Percentiles rank a stretch among this genome's conserved stretches.
Evolutionary conservation across 768 basidiomycete species (phyloP).

Genomic region (Lactifluus volemus): DNA sequence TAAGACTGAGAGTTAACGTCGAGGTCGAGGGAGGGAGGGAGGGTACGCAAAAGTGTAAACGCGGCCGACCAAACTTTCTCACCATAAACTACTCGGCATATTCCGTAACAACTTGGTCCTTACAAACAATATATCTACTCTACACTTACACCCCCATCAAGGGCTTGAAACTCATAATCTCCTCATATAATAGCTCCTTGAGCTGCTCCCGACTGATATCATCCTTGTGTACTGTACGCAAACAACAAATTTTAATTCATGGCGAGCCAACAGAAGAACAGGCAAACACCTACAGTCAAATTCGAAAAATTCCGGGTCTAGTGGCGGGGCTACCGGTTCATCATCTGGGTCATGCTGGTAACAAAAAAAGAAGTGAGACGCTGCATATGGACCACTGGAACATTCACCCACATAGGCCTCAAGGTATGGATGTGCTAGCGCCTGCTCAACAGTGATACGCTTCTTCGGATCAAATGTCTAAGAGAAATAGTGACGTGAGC

Average conservation of each 20-base stretch:
- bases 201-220: constrained; percentile 93
- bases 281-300: constrained; percentile 67
- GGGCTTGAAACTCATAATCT: constrained; percentile 86
- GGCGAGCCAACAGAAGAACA: neutral
- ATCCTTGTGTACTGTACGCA: constrained; percentile 75
- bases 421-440: constrained; percentile 89
- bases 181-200: constrained; percentile 89
- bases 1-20: constrained; percentile 2
- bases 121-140: neutral
- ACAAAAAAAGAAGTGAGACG: neutral
- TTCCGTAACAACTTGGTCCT: neutral
- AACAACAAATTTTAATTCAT: too few relatives aligned
- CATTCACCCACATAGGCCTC: constrained; percentile 71
- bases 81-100: constrained; percentile 9
- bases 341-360: constrained; percentile 88
- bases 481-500: neutral
- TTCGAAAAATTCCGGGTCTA: constrained; percentile 94
- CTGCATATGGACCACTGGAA: neutral
- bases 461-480: constrained; percentile 98
- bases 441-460: constrained; percentile 89
- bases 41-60: constrained; percentile 7
- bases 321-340: constrained; percentile 91
- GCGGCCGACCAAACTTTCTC: constrained; percentile 11
- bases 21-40: neutral
- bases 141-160: constrained; percentile 37